These are phyloP conservation scores for Liriodendron chinense DNA, from an alignment of 164 flowering plant genomes.

Conservation along the genomic window DNA sequence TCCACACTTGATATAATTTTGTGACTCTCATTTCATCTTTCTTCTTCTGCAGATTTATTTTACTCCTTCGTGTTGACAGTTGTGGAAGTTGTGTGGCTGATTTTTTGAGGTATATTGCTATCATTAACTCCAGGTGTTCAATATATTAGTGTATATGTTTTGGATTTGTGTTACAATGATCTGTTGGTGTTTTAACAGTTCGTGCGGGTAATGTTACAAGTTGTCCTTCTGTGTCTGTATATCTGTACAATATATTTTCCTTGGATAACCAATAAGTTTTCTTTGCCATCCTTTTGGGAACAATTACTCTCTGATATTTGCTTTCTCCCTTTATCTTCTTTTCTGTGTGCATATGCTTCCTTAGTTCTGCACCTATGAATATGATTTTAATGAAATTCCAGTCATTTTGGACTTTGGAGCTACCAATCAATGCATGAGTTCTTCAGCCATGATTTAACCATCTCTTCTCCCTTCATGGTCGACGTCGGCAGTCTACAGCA, in stretches of 20 bases:
- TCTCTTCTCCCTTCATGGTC: neutral
- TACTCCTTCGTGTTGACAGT: constrained; percentile 11
- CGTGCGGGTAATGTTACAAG: constrained; percentile 5
- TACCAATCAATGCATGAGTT: neutral
- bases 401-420: neutral
- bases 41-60: constrained; percentile 22
- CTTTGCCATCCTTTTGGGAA: constrained; percentile 12
- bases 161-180: constrained; percentile 13
- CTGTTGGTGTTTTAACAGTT: constrained; percentile 6
- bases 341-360: neutral
- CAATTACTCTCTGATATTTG: neutral
- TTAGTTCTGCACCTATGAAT: neutral
- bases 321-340: neutral
- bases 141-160: constrained; percentile 19
- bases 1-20: neutral
- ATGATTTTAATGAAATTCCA: neutral
- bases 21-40: neutral
- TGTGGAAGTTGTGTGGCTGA: constrained; percentile 19
- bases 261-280: constrained; percentile 9
- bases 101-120: constrained; percentile 15
- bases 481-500: neutral
- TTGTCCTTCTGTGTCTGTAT: constrained; percentile 17
- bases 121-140: constrained; percentile 12
- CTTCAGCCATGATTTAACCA: neutral
- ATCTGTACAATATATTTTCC: constrained; percentile 13